Conservation (phyloP, 2,329 filamentous ascomycete genomes). For the Trichoderma semiorbis region DNA sequence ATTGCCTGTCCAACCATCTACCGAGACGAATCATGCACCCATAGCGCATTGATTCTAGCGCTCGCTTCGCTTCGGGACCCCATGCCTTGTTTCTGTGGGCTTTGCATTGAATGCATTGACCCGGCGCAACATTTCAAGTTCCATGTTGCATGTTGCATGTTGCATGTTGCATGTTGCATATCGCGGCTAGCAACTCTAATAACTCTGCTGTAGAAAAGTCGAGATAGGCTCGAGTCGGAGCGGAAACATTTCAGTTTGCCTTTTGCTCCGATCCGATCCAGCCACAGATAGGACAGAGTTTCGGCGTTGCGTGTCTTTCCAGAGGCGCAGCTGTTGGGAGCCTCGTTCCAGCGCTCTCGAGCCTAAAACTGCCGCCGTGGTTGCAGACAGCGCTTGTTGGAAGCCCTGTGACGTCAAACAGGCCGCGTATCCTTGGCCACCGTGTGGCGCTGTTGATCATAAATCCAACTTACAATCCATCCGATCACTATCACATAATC, state of each 20-base stretch:
- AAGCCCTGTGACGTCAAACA: constrained; percentile 15
- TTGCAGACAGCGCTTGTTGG: not conserved
- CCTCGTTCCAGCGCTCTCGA: not conserved
- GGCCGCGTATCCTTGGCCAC: constrained; percentile 2
- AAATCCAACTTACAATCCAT: not conserved
- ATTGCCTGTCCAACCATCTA: constrained; percentile 8
- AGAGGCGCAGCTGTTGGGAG: not conserved
- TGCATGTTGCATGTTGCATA: not conserved
- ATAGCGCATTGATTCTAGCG: constrained; percentile 1
- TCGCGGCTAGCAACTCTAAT: not conserved
- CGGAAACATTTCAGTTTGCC: not conserved
- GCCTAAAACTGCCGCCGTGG: not conserved
- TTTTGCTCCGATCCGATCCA: not conserved
- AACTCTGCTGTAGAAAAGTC: too few relatives aligned
- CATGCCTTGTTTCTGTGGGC: not conserved
- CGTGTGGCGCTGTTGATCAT: not conserved
- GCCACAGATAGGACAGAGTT: not conserved
- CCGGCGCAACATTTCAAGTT: not conserved
- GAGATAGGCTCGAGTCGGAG: not conserved
- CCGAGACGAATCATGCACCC: constrained; percentile 16
- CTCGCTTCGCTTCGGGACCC: constrained; percentile 2
- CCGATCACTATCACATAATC: not conserved
- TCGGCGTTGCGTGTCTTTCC: not conserved
- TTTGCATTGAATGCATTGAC: not conserved
- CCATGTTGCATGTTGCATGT: not conserved